Conservation (phyloP, 306 rosid genomes). For the Rubus idaeus region DNA sequence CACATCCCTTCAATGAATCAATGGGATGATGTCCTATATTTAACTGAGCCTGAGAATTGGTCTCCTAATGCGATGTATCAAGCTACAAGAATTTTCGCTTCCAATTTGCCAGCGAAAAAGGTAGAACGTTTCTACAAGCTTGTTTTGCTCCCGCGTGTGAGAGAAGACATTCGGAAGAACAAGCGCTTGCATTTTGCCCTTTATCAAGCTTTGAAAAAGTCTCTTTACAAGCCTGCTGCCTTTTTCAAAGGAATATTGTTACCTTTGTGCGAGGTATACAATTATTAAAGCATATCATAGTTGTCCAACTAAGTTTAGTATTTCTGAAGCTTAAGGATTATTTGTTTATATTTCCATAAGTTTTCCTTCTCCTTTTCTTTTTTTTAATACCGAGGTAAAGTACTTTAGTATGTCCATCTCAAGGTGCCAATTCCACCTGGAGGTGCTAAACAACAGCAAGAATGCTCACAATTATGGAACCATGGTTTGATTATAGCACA, state of each 20-base stretch:
- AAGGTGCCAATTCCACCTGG: not conserved
- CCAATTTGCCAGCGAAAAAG: conserved; percentile 70
- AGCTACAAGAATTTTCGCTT: conserved; percentile 81
- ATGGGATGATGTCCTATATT: conserved; percentile 81
- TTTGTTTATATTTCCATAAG: not conserved
- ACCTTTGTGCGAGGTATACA: conserved; percentile 82
- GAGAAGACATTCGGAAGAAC: conserved; percentile 80
- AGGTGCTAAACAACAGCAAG: not conserved
- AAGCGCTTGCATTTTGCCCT: conserved; percentile 81
- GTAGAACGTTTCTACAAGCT: conserved; percentile 79
- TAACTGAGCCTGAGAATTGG: conserved; percentile 93
- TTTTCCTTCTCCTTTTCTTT: not conserved
- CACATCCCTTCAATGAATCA: conserved; percentile 62
- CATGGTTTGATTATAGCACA: not conserved
- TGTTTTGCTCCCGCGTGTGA: conserved; percentile 84
- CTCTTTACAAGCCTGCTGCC: conserved; percentile 88
- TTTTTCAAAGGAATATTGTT: conserved; percentile 82
- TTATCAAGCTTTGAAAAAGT: conserved; percentile 79
- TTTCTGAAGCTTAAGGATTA: not conserved
- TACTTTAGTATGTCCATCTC: not conserved
- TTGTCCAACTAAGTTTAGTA: not conserved
- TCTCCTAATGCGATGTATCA: conserved; percentile 89
- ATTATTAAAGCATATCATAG: conserved; percentile 5
- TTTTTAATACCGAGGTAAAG: not conserved
- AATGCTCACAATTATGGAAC: not conserved